Evolutionary conservation across 2,329 filamentous ascomycete species (phyloP).

Genomic region (Colletotrichum sp.): DNA sequence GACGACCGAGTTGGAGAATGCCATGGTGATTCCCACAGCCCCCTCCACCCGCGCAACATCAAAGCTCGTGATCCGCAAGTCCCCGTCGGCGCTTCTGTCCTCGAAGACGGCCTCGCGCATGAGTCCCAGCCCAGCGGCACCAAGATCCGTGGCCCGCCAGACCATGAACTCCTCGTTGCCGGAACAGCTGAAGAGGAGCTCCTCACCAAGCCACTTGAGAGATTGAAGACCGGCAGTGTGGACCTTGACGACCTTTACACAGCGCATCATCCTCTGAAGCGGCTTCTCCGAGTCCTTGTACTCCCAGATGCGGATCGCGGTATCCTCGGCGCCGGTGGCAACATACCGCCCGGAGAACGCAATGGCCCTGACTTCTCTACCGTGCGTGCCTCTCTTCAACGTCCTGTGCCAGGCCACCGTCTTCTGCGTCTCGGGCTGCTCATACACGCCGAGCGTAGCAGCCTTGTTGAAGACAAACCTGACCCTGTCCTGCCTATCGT

Average conservation of each 20-base stretch:
- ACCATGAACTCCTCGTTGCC: slow-evolving; percentile 90
- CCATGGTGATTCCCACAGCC: slow-evolving; percentile 69
- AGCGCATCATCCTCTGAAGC: slow-evolving; percentile 37
- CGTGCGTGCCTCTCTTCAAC: slow-evolving; percentile 78
- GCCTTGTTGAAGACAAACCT: slow-evolving; percentile 79
- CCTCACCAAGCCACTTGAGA: slow-evolving; percentile 68
- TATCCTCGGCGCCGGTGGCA: slow-evolving; percentile 78
- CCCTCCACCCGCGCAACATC: slow-evolving; percentile 51
- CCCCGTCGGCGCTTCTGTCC: slow-evolving; percentile 57
- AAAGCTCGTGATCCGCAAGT: slow-evolving; percentile 84
- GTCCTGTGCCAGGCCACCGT: slow-evolving; percentile 37
- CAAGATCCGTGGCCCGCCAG: slow-evolving; percentile 70
- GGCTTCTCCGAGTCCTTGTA: slow-evolving; percentile 30
- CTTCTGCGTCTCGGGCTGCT: slow-evolving; percentile 36
- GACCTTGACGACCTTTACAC: slow-evolving; percentile 70
- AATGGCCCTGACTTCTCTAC: slow-evolving; percentile 76
- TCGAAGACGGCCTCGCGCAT: slow-evolving; percentile 61
- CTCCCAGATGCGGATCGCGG: slow-evolving; percentile 74
- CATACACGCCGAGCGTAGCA: slow-evolving; percentile 55
- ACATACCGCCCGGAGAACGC: slow-evolving; percentile 46
- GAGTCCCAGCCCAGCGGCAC: slow-evolving; percentile 58
- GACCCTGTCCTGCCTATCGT: slow-evolving; percentile 35
- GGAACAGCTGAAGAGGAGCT: slow-evolving; percentile 82
- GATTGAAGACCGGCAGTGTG: slow-evolving; percentile 87
- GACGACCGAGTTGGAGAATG: slow-evolving; percentile 83